Evolutionary conservation across 1,139 yeast genomes (phyloP).

Genomic region (Blastobotrys persicus): DNA sequence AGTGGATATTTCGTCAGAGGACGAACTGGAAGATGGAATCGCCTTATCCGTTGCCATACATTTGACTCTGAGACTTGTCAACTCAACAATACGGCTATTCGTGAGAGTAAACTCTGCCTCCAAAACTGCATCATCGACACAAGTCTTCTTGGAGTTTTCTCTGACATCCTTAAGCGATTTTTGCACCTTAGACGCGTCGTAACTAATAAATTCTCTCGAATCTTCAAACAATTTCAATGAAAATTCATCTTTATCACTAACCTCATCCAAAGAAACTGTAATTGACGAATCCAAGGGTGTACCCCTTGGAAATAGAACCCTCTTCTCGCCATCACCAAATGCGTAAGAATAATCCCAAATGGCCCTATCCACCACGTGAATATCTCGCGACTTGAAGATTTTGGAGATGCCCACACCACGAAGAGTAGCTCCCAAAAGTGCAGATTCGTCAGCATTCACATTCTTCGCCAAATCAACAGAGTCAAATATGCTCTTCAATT

Average conservation of each 20-base stretch:
- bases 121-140: slow-evolving; percentile 26
- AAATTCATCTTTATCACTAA: slow-evolving; percentile 32
- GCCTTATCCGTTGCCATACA: slow-evolving; percentile 20
- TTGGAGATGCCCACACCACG: slow-evolving; percentile 68
- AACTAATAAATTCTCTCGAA: slow-evolving; percentile 46
- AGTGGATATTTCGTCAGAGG: slow-evolving; percentile 4
- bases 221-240: slow-evolving; percentile 54
- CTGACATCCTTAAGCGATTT: slow-evolving; percentile 26
- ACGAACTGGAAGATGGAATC: slow-evolving; percentile 6
- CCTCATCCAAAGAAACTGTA: slow-evolving; percentile 18
- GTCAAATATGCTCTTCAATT: slow-evolving; percentile 50
- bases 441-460: slow-evolving; percentile 95
- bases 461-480: slow-evolving; percentile 62
- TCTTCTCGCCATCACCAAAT: slow-evolving; percentile 19
- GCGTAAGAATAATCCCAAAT: slow-evolving; percentile 39
- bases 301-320: slow-evolving; percentile 33
- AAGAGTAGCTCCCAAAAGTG: slow-evolving; percentile 83
- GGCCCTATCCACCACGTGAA: slow-evolving; percentile 58
- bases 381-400: slow-evolving; percentile 59
- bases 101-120: slow-evolving; percentile 30
- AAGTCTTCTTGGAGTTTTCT: slow-evolving; percentile 26
- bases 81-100: slow-evolving; percentile 31
- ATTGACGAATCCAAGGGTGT: slow-evolving; percentile 29
- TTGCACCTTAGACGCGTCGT: slow-evolving; percentile 30
- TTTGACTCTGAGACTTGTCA: slow-evolving; percentile 24